Percentiles rank a stretch among this genome's conserved stretches.
phyloP scores from a whole-genome alignment of 1,139 yeast genomes.

The Yamadazyma triangularis region DNA sequence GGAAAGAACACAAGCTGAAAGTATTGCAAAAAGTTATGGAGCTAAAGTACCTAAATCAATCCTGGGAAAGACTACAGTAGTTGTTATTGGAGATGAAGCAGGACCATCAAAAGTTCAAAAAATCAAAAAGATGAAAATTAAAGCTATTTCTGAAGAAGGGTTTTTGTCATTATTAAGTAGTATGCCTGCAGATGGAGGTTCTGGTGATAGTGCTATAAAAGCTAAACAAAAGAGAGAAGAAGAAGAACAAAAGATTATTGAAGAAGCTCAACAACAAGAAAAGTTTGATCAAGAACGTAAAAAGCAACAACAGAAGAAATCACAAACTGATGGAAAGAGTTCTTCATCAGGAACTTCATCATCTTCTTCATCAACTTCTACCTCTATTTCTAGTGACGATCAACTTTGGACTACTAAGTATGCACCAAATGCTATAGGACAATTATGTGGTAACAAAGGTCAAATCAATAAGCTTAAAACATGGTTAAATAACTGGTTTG shows the following conservation, averaged over 20 bases:
- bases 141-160: constrained; percentile 85
- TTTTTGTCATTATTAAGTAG: constrained; percentile 64
- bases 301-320: not conserved
- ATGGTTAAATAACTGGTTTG: constrained; percentile 83
- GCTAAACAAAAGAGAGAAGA: constrained; percentile 66
- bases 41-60: constrained; percentile 91
- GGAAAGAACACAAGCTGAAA: constrained; percentile 72
- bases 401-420: constrained; percentile 90
- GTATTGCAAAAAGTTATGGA: constrained; percentile 78
- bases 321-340: not conserved
- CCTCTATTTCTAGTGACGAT: constrained; percentile 41
- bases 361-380: constrained; percentile 10
- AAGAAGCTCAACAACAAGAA: constrained; percentile 31
- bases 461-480: constrained; percentile 57
- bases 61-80: constrained; percentile 80
- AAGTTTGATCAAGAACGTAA: constrained; percentile 32
- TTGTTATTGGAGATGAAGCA: constrained; percentile 92
- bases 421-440: constrained; percentile 73
- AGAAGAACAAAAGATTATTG: constrained; percentile 57
- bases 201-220: constrained; percentile 67
- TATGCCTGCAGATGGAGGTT: constrained; percentile 94
- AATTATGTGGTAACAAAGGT: constrained; percentile 89
- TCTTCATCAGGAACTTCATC: not conserved
- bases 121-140: constrained; percentile 66
- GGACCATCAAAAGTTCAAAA: constrained; percentile 93